Percentiles rank a stretch among this genome's conserved stretches.
Conservation (phyloP, 2,329 filamentous ascomycete species). For the Ceratocystis variospora region DNA sequence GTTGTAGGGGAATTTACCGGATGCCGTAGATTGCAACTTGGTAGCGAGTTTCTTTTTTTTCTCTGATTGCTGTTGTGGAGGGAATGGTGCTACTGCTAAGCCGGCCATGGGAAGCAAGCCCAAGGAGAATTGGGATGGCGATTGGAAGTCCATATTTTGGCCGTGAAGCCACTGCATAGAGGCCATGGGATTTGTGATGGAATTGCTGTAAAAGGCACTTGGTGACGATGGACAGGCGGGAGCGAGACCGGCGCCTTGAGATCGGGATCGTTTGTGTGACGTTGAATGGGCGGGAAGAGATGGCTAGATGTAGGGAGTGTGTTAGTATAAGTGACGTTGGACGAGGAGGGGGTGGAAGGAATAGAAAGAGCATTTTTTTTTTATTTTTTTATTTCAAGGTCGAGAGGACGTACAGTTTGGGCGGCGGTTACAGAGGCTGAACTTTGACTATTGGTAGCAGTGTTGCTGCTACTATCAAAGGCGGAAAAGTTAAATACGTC, state of each 20-base stretch:
- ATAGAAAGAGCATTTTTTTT: not conserved
- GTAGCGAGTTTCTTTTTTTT: slow-evolving; percentile 2
- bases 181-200: slow-evolving; percentile 8
- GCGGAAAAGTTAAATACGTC: slow-evolving; percentile 18
- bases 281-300: slow-evolving; percentile 14
- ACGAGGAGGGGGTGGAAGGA: not conserved
- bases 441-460: not conserved
- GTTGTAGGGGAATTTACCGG: slow-evolving; percentile 14
- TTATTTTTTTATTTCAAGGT: no score
- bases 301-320: not conserved
- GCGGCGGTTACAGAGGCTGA: slow-evolving; percentile 6
- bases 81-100: slow-evolving; percentile 3
- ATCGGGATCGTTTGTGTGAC: slow-evolving; percentile 17
- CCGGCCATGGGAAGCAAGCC: slow-evolving; percentile 12
- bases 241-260: slow-evolving; percentile 10
- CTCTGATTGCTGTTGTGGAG: slow-evolving; percentile 6
- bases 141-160: slow-evolving; percentile 11
- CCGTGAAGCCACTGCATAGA: slow-evolving; percentile 15
- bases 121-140: slow-evolving; percentile 13
- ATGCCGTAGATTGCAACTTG: not conserved
- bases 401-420: slow-evolving; percentile 14
- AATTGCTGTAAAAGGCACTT: slow-evolving; percentile 11
- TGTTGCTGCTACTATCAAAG: slow-evolving; percentile 13
- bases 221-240: slow-evolving; percentile 9
- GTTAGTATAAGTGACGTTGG: slow-evolving; percentile 5